Conservation (phyloP, 2,329 filamentous ascomycete species). For the Domatiomyces catenatus region DNA sequence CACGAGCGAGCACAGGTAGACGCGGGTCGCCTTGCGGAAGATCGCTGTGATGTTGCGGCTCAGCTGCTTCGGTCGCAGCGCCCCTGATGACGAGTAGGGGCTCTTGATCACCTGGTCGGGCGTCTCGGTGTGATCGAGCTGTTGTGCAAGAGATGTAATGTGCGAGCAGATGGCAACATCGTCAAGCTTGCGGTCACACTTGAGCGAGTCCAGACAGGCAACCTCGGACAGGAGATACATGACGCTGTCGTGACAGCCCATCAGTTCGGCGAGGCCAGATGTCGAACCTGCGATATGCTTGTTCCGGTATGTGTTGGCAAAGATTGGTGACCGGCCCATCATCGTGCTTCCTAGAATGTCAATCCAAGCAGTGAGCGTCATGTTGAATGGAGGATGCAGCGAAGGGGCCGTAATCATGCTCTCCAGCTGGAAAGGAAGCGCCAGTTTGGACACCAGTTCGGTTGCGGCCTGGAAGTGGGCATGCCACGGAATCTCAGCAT, state of each 20-base stretch:
- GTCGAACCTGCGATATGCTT: slow-evolving; percentile 57
- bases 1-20: slow-evolving; percentile 92
- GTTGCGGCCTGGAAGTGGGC: slow-evolving; percentile 89
- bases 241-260: slow-evolving; percentile 93
- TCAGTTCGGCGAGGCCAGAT: slow-evolving; percentile 75
- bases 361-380: slow-evolving; percentile 88
- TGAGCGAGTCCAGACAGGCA: slow-evolving; percentile 82
- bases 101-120: slow-evolving; percentile 42
- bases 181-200: slow-evolving; percentile 61
- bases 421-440: slow-evolving; percentile 52
- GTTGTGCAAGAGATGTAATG: slow-evolving; percentile 71
- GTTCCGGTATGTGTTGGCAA: slow-evolving; percentile 88
- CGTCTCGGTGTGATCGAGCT: slow-evolving; percentile 68
- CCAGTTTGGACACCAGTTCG: slow-evolving; percentile 69
- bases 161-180: slow-evolving; percentile 77
- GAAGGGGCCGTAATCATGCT: slow-evolving; percentile 35
- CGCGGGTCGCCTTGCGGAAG: slow-evolving; percentile 81
- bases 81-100: slow-evolving; percentile 47
- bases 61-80: slow-evolving; percentile 67
- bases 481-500: slow-evolving; percentile 84
- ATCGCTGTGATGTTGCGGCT: slow-evolving; percentile 76
- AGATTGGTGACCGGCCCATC: slow-evolving; percentile 68
- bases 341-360: slow-evolving; percentile 93
- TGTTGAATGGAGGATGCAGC: slow-evolving; percentile 68
- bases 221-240: slow-evolving; percentile 99